phyloP scores from a whole-genome alignment of 257 asterid genomes.

The Solanum infundibuliforme region DNA sequence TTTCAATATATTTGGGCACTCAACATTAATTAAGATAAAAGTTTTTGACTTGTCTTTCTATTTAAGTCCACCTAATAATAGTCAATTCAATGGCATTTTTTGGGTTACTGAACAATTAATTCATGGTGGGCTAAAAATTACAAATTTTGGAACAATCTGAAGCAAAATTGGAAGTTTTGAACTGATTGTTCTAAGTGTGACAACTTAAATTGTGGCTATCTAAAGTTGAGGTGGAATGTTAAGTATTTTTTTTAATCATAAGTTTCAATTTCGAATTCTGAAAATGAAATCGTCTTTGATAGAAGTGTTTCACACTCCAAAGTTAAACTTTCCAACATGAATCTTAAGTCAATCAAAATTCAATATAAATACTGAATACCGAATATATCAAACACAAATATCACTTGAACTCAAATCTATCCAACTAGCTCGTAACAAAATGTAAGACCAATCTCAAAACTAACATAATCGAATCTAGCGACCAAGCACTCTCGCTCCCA shows the following conservation, averaged over 20 bases:
- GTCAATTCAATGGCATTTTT: neutral
- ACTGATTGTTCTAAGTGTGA: neutral
- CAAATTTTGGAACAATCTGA: neutral
- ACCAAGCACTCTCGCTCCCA: no score
- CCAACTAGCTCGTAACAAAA: neutral
- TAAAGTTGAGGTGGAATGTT: neutral
- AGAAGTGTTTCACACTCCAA: neutral
- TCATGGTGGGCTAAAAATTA: neutral
- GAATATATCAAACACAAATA: neutral
- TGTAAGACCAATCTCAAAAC: neutral
- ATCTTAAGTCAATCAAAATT: neutral
- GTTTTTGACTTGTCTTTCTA: neutral
- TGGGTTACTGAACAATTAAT: neutral
- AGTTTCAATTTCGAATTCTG: neutral
- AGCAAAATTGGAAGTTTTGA: neutral
- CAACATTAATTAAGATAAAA: neutral
- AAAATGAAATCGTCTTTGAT: neutral
- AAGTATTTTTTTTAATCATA: neutral
- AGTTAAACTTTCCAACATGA: neutral
- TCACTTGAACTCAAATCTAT: neutral
- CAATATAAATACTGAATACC: fast-evolving
- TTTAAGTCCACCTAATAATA: neutral
- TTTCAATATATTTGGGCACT: neutral
- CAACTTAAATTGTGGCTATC: neutral
- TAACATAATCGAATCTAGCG: no score